Conservation (phyloP, 495 filamentous ascomycete genomes). For the Annulohypoxylon stygium region DNA sequence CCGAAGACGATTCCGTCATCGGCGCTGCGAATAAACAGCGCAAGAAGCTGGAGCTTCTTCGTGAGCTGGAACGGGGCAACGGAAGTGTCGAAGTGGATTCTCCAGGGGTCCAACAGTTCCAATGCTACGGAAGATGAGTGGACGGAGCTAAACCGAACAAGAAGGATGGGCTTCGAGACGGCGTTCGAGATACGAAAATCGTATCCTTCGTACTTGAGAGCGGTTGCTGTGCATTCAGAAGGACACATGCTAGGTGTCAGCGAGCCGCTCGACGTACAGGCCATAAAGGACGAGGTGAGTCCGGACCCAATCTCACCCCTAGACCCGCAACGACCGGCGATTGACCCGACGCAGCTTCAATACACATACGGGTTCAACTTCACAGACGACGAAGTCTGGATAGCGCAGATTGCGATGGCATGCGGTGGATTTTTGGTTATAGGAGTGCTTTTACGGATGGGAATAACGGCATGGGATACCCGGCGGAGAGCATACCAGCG, state of each 20-base stretch:
- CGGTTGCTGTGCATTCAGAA: slow-evolving; percentile 47
- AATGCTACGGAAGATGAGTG: slow-evolving; percentile 39
- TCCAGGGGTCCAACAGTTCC: slow-evolving; percentile 36
- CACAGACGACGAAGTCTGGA: slow-evolving; percentile 5
- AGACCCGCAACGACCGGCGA: neutral
- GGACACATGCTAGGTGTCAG: slow-evolving; percentile 47
- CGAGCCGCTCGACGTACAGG: slow-evolving; percentile 13
- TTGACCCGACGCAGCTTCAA: slow-evolving; percentile 21
- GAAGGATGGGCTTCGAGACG: slow-evolving; percentile 53
- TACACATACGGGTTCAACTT: slow-evolving; percentile 3
- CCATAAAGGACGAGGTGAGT: slow-evolving; percentile 33
- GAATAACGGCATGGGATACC: slow-evolving; percentile 29
- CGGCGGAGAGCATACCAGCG: slow-evolving; percentile 24
- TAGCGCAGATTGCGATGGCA: slow-evolving; percentile 18
- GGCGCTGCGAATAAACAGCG: slow-evolving; percentile 27
- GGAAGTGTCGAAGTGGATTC: slow-evolving; percentile 52
- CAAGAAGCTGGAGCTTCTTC: slow-evolving; percentile 47
- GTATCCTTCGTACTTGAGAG: slow-evolving; percentile 38
- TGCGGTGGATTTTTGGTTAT: slow-evolving; percentile 14
- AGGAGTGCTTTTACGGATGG: slow-evolving; percentile 27
- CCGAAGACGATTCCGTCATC: slow-evolving; percentile 41
- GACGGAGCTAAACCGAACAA: slow-evolving; percentile 41
- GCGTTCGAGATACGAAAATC: slow-evolving; percentile 37
- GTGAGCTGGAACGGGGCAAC: slow-evolving; percentile 60
- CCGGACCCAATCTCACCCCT: neutral